phyloP scores from a whole-genome alignment of 2,329 filamentous ascomycete species.

The Furcasterigmium sp. region DNA sequence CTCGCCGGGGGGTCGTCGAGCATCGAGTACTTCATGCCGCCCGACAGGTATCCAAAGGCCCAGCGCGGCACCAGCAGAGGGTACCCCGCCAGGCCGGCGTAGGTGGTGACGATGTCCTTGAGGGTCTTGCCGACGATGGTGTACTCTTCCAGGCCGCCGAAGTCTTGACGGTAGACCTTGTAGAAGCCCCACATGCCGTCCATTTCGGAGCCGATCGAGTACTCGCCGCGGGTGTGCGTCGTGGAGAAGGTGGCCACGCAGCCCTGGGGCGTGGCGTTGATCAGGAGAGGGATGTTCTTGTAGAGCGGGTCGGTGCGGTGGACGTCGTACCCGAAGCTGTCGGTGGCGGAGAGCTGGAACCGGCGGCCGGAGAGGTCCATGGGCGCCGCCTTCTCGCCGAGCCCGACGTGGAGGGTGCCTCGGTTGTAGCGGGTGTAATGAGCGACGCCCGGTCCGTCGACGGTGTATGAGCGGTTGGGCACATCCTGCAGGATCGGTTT shows the following conservation, averaged over 20 bases:
- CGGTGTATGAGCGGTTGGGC: slow-evolving; percentile 58
- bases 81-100: slow-evolving; percentile 63
- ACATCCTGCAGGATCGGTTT: slow-evolving; percentile 57
- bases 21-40: slow-evolving; percentile 53
- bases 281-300: slow-evolving; percentile 69
- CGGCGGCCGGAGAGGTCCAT: slow-evolving; percentile 65
- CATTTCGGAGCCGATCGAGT: slow-evolving; percentile 65
- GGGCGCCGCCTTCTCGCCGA: slow-evolving; percentile 68
- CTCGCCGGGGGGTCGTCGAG: slow-evolving; percentile 45
- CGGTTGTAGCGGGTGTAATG: slow-evolving; percentile 61
- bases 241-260: slow-evolving; percentile 66
- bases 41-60: slow-evolving; percentile 68
- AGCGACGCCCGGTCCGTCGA: slow-evolving; percentile 55
- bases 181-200: slow-evolving; percentile 72
- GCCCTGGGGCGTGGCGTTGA: slow-evolving; percentile 60
- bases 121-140: slow-evolving; percentile 61
- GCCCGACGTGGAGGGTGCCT: slow-evolving; percentile 60
- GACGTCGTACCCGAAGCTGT: slow-evolving; percentile 69
- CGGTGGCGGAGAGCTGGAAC: slow-evolving; percentile 63
- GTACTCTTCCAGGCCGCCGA: slow-evolving; percentile 68
- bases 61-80: slow-evolving; percentile 65
- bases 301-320: slow-evolving; percentile 68
- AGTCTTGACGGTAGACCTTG: slow-evolving; percentile 69
- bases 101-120: slow-evolving; percentile 59
- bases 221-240: slow-evolving; percentile 57